Evolutionary conservation across 768 basidiomycete genomes (phyloP).

Genomic region (Hydnomerulius pinastri): DNA sequence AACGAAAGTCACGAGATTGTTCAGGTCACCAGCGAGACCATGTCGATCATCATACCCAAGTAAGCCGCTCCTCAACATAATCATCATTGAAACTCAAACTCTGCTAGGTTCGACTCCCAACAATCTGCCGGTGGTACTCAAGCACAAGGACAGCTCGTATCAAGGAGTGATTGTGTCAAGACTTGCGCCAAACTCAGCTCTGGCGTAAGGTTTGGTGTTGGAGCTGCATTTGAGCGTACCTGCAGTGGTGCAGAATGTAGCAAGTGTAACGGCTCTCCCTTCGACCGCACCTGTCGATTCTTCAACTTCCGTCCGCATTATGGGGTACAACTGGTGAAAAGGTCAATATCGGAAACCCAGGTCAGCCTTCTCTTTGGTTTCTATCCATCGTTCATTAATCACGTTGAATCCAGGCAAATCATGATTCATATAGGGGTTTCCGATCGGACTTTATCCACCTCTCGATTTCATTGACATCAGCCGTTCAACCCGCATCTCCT

Average conservation of each 20-base stretch:
- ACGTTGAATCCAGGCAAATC: slow-evolving; percentile 36
- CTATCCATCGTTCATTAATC: background rate
- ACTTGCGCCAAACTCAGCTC: slow-evolving; percentile 82
- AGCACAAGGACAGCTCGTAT: slow-evolving; percentile 20
- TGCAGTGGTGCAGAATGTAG: slow-evolving; percentile 67
- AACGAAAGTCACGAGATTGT: slow-evolving; percentile 78
- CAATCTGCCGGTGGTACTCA: slow-evolving; percentile 10
- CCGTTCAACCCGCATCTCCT: slow-evolving; percentile 38
- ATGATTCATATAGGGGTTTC: slow-evolving; percentile 85
- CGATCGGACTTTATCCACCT: slow-evolving; percentile 94
- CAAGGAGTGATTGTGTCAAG: slow-evolving; percentile 52
- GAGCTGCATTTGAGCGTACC: slow-evolving; percentile 78
- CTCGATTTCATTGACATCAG: slow-evolving; percentile 80
- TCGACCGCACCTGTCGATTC: slow-evolving; percentile 76
- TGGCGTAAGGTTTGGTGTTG: slow-evolving; percentile 86
- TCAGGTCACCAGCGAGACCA: slow-evolving; percentile 78
- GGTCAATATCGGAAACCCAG: slow-evolving; percentile 42
- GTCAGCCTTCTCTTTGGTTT: slow-evolving; percentile 35
- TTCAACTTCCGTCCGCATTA: slow-evolving; percentile 85
- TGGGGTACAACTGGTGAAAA: slow-evolving; percentile 63
- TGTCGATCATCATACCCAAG: slow-evolving; percentile 87
- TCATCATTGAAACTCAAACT: slow-evolving; percentile 1
- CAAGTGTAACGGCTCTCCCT: slow-evolving; percentile 59
- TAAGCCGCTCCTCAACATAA: slow-evolving; percentile 39
- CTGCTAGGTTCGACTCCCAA: slow-evolving; percentile 22